Conservation (phyloP, 106 monocot genomes). For the Allium fistulosum region DNA sequence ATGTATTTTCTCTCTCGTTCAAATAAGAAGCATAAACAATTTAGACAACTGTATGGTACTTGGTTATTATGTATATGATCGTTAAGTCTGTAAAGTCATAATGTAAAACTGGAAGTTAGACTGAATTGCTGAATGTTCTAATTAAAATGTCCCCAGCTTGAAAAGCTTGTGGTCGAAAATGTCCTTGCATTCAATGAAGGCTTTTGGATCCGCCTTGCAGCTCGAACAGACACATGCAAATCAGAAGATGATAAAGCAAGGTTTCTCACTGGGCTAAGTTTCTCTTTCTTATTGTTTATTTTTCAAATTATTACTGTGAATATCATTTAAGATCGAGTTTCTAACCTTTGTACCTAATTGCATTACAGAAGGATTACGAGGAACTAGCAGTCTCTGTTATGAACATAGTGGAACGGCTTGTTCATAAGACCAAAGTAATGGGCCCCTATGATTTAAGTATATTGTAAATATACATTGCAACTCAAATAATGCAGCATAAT, state of each 20-base stretch:
- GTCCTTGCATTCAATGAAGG: slow-evolving; percentile 62
- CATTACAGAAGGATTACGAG: slow-evolving; percentile 86
- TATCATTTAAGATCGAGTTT: no score
- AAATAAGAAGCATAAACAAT: no score
- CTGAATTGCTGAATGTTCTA: no score
- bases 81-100: no score
- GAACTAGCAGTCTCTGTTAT: slow-evolving; percentile 77
- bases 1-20: no score
- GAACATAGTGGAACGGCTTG: slow-evolving; percentile 84
- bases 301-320: neutral
- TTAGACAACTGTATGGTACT: no score
- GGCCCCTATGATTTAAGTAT: neutral
- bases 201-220: slow-evolving; percentile 94
- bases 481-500: no score
- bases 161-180: slow-evolving; percentile 89
- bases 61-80: no score
- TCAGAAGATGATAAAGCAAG: slow-evolving; percentile 98
- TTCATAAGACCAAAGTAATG: slow-evolving; percentile 85
- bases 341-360: no score
- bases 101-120: no score
- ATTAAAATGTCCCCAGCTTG: slow-evolving; percentile 38
- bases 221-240: slow-evolving; percentile 85
- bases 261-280: slow-evolving; percentile 39
- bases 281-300: neutral
- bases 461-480: no score